Evolutionary conservation across 768 basidiomycete genomes (phyloP).

Genomic region (Filobasidium floriforme): DNA sequence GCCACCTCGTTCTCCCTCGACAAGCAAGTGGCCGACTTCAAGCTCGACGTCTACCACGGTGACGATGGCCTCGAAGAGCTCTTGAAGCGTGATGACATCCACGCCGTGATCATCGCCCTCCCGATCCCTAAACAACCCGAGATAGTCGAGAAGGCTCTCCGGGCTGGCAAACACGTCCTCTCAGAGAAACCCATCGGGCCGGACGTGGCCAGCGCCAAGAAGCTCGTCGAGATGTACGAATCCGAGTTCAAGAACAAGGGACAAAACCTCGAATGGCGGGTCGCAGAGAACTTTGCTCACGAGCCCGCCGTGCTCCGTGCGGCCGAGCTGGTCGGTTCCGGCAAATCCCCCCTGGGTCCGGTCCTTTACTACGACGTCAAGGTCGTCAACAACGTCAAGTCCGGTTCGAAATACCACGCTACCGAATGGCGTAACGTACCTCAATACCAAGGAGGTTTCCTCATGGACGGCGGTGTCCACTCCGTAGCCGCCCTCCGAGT

Average conservation of each 20-base stretch:
- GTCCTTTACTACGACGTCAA: conserved; percentile 61
- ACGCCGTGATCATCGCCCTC: conserved; percentile 64
- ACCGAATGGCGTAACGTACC: conserved; percentile 77
- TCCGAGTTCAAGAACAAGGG: conserved; percentile 55
- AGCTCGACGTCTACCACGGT: conserved; percentile 51
- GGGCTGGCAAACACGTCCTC: conserved; percentile 76
- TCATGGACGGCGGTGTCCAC: conserved; percentile 53
- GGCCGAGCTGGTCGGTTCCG: conserved; percentile 15
- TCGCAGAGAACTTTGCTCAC: conserved; percentile 54
- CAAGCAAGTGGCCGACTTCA: conserved; percentile 28
- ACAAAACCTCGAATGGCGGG: conserved; percentile 62
- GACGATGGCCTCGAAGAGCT: conserved; percentile 46
- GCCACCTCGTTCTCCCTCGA: conserved; percentile 48
- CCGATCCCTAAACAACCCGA: conserved; percentile 69
- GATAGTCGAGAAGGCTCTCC: conserved; percentile 52
- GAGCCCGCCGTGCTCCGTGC: conserved; percentile 18
- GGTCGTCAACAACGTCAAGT: conserved; percentile 53
- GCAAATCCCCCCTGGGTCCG: conserved; percentile 60
- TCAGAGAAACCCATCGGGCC: conserved; percentile 70
- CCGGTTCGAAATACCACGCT: conserved; percentile 66
- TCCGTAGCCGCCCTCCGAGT: conserved; percentile 51
- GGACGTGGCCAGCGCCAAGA: conserved; percentile 58
- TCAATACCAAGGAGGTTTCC: conserved; percentile 56
- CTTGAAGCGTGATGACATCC: conserved; percentile 61
- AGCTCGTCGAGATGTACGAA: conserved; percentile 63